Evolutionary conservation across 2,329 filamentous ascomycete genomes (phyloP), one percentile per base, ranked within the genome.

Genomic region (Ophiostoma populinum): DNA sequence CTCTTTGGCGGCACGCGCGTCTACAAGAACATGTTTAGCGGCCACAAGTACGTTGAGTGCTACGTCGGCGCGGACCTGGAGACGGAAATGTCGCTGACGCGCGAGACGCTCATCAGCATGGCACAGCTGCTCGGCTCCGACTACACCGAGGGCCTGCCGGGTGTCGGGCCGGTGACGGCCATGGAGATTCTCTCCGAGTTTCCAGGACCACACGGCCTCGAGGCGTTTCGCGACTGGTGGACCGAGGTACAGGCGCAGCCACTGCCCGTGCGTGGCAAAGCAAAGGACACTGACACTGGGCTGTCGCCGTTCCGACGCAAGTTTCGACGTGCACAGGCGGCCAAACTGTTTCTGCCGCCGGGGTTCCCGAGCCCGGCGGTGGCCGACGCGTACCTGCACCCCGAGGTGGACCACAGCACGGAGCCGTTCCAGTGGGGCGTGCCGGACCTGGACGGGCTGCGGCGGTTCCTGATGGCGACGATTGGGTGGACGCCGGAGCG

Each of bases 1-100:
- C 68, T 98, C 1, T 98, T 98, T 53, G 92, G 90, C 13, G 92
- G 90, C 24, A 98, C 85, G 0, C 69, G 87, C 13, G 80, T 98
- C 16, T 98, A 98, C 65, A 98, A 98, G 55, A 98, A 98, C 61
- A 92, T 98, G 85, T 98, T 98, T 64, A 98, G 94, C 55, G 78
- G 83, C 47, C 90, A 90, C 54, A 98, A 98, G 52, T 92, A 83
- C 47, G 90, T 98, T 27, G 90, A 98, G 57, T 95, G 90, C 56
- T 98, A 95, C 51, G 67, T 98, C 8, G 60, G 75, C 3, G 63
- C 62, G 0, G 90, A 98, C 49, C 63, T 98, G 0, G 82, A 92
- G 48, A 80, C 80, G 46, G 92, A 98, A 47, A 77, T 94, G 42
- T 82, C 80, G 0, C 69, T 98, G 0, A 78, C 81, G 3, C 73